A percentile compares a stretch with the other conserved stretches of the same genome.
Evolutionary conservation across 495 filamentous ascomycete genomes (phyloP).

Genomic region (Bacidia rubella): DNA sequence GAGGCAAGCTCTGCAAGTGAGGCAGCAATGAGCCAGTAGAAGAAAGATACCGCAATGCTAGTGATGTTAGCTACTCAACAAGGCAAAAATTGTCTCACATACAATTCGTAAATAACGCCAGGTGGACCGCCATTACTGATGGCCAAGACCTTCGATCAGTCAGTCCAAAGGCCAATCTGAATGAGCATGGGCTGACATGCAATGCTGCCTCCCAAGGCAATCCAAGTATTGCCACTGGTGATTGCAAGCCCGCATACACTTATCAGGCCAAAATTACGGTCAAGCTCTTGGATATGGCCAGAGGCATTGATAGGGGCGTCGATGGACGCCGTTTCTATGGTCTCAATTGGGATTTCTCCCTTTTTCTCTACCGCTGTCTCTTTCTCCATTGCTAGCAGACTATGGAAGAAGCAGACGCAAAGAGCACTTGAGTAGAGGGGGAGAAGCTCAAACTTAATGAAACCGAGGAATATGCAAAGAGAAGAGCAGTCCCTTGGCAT

Average conservation of each 20-base stretch:
- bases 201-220: slow-evolving; percentile 39
- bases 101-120: slow-evolving; percentile 29
- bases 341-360: background rate
- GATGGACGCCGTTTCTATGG: background rate
- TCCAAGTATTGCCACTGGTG: slow-evolving; percentile 43
- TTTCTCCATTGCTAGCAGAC: background rate
- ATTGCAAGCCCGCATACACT: slow-evolving; percentile 38
- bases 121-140: slow-evolving; percentile 27
- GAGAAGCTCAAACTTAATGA: background rate
- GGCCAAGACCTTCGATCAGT: slow-evolving; percentile 12
- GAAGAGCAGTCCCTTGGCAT: background rate
- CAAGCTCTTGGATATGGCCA: slow-evolving; percentile 41
- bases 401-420: background rate
- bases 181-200: slow-evolving; percentile 13
- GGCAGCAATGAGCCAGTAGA: slow-evolving; percentile 40
- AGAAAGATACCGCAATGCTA: slow-evolving; percentile 12
- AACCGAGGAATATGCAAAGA: background rate
- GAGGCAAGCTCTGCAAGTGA: slow-evolving; percentile 64
- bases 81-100: slow-evolving; percentile 11
- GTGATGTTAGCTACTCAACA: background rate
- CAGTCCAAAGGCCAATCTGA: background rate
- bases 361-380: background rate
- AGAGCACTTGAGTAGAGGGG: background rate
- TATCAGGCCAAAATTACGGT: slow-evolving; percentile 41
- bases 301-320: slow-evolving; percentile 31